Evolutionary conservation across 176 grass and related monocot genomes (phyloP).

Genomic region (Musa itinerans): DNA sequence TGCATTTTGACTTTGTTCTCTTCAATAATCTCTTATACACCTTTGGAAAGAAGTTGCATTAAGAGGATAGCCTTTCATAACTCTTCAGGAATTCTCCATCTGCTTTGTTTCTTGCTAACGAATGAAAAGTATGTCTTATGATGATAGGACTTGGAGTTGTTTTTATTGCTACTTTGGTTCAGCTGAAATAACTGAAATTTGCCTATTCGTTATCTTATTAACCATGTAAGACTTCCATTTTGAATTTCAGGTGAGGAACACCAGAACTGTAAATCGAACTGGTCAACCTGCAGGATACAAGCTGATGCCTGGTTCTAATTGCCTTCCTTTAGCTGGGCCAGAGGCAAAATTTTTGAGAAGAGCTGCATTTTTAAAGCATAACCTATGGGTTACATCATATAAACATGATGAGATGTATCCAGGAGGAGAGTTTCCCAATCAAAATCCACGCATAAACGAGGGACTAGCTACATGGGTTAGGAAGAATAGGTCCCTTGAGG

Average conservation of each 20-base stretch:
- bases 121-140: too few species aligned
- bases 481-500: constrained; percentile 81
- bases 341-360: constrained; percentile 91
- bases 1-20: not conserved
- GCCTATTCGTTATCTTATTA: too few species aligned
- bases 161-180: too few species aligned
- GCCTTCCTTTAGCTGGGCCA: constrained; percentile 51
- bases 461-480: constrained; percentile 93
- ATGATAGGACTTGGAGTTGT: too few species aligned
- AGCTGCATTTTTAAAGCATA: constrained; percentile 96
- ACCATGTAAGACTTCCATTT: not conserved
- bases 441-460: constrained; percentile 89
- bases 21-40: not conserved
- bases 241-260: constrained; percentile 66
- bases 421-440: constrained; percentile 93
- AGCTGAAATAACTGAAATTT: too few species aligned
- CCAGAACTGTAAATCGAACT: constrained; percentile 78
- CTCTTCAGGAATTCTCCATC: not conserved
- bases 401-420: constrained; percentile 83
- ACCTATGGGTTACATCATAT: constrained; percentile 95
- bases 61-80: not conserved
- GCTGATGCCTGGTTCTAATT: constrained; percentile 89
- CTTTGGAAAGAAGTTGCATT: not conserved
- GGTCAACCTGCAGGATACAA: constrained; percentile 96
- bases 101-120: not conserved